Base-by-base conservation (phyloP, 768 basidiomycete genomes). In the Rossbeevera mucosa region DNA sequence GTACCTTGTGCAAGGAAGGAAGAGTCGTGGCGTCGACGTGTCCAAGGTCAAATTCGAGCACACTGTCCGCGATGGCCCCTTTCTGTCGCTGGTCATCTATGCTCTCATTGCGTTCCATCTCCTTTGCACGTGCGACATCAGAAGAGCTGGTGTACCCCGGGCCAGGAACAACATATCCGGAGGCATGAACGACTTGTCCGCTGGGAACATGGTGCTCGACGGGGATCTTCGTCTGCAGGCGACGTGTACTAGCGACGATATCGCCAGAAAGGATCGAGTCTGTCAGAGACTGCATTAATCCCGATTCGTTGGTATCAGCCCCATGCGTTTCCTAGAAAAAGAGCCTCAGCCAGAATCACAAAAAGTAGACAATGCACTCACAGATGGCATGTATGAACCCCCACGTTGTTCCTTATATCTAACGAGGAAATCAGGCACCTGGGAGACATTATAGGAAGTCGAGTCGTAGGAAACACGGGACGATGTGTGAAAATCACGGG, bases 1-100 rank as follows among this genome's bases (percentile, higher is more conserved):
- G 76, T 6, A 77, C 66, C 62, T 77, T 77, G 55, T 71, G 69
- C 5, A 33, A 44, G 16, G 57, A 49, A 9, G 62, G 59, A 6
- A 63, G 56, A 1, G 63, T 65, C 7, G 58, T 67, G 2, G 66
- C 63, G 2, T 60, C 26, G 42, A 70, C 58, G 18, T 60, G 26
- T 24, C 66, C 62, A 47, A 65, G 54, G 25, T 67, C 55, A 18
- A 65, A 67, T 49, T 72, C 66, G 33, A 62, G 61, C 21, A 72
- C 71, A 5, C 67, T 52, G 13, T 59, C 55, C 9, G 68, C 64
- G 20, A 73, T 64, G 1, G 71, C 63, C 0, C 55, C 66, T 1
- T 67, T 72, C 51, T 72, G 72, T 12, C 53, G 52, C 12, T 54
- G 48, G 1, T 46, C 48, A 21, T 67, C 67, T 1, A 45, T n/a